Base-by-base conservation (phyloP, 805 yeast genomes). In the Saccharomycopsis amapae region DNA sequence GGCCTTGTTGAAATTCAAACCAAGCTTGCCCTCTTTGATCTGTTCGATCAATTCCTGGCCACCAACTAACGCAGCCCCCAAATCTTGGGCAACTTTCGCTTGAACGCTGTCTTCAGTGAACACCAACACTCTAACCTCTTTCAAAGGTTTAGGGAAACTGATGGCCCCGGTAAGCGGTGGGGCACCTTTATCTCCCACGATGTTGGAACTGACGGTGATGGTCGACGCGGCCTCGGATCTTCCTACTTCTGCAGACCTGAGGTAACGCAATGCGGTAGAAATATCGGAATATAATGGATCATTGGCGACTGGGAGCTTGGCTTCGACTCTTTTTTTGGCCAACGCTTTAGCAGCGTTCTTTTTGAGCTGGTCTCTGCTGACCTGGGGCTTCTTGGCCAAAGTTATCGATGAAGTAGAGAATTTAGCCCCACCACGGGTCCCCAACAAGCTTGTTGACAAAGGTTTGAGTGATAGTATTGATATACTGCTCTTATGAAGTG, bases 191-290 rank as follows among this genome's bases (percentile, higher is more conserved):
- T 82, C 90, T 18, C 81, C 77, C 9, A 81, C 73, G 25, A 88
- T 69, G 15, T 76, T 67, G 15, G 85, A 72, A 44, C 81, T 76
- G 45, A 85, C 63, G 15, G 84, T 69, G 34, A 90, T 69, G 20
- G 89, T 81, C 19, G 90, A 79, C 55, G 79, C 78, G n/a, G 73
- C 65, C 3, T 72, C 67, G 2, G 90, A 78, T 58, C 84, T 78
- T 4, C 98, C 97, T 4, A 88, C 94, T 62, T 88, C 96, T 4
- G 88, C 78, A 0, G 97, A 96, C 52, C 96, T 72, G 46, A 90
- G 60, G 58, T 79, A 88, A 56, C 84, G 73, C 62, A 87, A 62
- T 1, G 97, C 96, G 25, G 67, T 63, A 4, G 84, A 76, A 5
- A 87, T 70, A 41, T 76, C 79, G 83, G 85, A 78, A 58, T 78